Evolutionary conservation across 2,329 filamentous ascomycete genomes (phyloP).

Genomic region (Neocatenulostroma microsporum): DNA sequence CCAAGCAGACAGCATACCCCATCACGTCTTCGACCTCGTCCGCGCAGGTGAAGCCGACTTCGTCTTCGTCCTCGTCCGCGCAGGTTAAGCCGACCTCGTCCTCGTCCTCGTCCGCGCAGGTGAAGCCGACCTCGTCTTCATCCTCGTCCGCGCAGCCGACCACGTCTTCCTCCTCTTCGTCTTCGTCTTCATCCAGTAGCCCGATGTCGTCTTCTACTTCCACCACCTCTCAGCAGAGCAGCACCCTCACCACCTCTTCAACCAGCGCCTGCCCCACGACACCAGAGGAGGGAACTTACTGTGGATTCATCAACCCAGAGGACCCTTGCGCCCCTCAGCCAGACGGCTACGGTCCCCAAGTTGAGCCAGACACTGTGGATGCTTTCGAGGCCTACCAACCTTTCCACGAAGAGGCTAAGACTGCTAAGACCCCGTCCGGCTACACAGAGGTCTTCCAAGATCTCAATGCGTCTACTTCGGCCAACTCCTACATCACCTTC

Average conservation of each 20-base stretch:
- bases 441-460: constrained; percentile 28
- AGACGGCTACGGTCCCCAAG: constrained; percentile 28
- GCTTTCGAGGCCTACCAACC: constrained; percentile 21
- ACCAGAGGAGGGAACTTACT: constrained; percentile 25
- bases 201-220: constrained; percentile 2
- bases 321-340: constrained; percentile 33
- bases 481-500: constrained; percentile 28
- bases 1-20: neutral
- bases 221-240: constrained; percentile 7
- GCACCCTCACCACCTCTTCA: constrained; percentile 15
- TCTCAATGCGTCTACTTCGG: constrained; percentile 22
- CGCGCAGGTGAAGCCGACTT: constrained; percentile 10
- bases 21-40: constrained; percentile 6
- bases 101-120: constrained; percentile 2
- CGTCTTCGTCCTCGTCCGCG: constrained; percentile 1
- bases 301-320: constrained; percentile 33
- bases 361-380: constrained; percentile 17
- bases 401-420: constrained; percentile 19
- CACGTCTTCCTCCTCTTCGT: constrained; percentile 7
- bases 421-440: constrained; percentile 12
- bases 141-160: constrained; percentile 11
- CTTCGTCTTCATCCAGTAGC: constrained; percentile 2
- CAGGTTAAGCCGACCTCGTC: constrained; percentile 4
- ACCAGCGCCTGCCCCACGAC: constrained; percentile 19
- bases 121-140: no score